Evolutionary conservation across 2,329 filamentous ascomycete species (phyloP).

Genomic region (Xylogone sp.): DNA sequence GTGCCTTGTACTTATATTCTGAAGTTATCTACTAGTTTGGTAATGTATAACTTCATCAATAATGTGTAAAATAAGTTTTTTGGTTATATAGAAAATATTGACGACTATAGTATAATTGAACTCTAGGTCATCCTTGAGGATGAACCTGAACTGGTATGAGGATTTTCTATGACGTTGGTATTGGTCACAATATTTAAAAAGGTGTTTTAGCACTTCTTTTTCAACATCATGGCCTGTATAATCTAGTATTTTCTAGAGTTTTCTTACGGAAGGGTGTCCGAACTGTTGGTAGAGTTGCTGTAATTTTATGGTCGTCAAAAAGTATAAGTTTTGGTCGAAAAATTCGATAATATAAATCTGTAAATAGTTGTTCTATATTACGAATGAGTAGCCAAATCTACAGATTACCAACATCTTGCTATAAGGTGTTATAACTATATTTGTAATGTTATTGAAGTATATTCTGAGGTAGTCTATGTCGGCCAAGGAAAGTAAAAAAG

Average conservation of each 20-base stretch:
- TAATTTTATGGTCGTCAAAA: constrained; percentile 1
- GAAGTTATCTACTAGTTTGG: constrained; percentile 4
- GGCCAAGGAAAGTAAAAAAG: no score
- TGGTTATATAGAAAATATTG: no score
- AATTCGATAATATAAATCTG: background rate
- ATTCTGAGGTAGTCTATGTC: no score
- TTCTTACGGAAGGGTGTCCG: background rate
- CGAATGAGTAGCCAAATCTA: constrained; percentile 1
- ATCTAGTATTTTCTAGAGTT: background rate
- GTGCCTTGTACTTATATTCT: constrained; percentile 1
- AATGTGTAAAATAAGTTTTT: constrained; percentile 4
- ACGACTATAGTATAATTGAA: constrained; percentile 7
- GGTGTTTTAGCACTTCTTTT: background rate
- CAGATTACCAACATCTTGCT: no score
- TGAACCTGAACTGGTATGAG: constrained; percentile 6
- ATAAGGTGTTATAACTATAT: no score
- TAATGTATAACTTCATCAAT: constrained; percentile 3
- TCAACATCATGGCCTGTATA: background rate
- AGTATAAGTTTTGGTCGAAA: background rate
- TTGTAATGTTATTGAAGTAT: no score
- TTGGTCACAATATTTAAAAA: constrained; percentile 3
- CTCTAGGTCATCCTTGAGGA: background rate
- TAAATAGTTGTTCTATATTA: constrained; percentile 4
- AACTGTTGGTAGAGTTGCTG: background rate
- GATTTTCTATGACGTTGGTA: no score